These are phyloP conservation scores for Malassezia psittaci DNA, from an alignment of 1,284 basidiomycete genomes.

Conservation along the genomic window DNA sequence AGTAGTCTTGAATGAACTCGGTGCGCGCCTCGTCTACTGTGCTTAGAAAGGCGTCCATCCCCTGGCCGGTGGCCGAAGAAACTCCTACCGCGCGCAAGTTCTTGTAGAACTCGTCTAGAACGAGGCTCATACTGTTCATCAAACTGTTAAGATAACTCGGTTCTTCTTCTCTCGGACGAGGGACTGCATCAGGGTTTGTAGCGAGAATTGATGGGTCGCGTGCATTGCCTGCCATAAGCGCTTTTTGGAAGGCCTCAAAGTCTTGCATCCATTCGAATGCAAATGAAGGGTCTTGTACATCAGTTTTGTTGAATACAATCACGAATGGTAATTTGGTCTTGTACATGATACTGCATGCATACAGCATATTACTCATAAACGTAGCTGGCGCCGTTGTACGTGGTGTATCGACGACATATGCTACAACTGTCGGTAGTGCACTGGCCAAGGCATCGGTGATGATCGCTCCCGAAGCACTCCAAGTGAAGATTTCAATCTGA, in stretches of 20 bases:
- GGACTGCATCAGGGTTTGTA: not conserved
- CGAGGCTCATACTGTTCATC: constrained; percentile 98
- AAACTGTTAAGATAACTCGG: constrained; percentile 96
- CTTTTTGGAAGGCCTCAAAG: constrained; percentile 64
- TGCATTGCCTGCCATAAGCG: constrained; percentile 48
- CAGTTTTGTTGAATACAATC: constrained; percentile 97
- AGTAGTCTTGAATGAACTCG: constrained; percentile 81
- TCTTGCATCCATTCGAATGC: constrained; percentile 97
- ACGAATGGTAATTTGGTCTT: constrained; percentile 96
- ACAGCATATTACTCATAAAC: constrained; percentile 99
- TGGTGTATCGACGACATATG: constrained; percentile 95
- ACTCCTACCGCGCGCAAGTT: constrained; percentile 89
- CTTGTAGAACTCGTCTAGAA: constrained; percentile 97
- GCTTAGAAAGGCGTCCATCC: constrained; percentile 78
- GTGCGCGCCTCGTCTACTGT: constrained; percentile 75
- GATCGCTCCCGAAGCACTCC: constrained; percentile 96
- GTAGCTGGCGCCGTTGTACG: constrained; percentile 88
- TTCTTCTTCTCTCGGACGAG: constrained; percentile 56
- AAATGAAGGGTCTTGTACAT: constrained; percentile 77
- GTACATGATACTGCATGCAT: constrained; percentile 97
- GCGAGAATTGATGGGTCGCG: constrained; percentile 50
- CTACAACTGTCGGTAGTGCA: constrained; percentile 82
- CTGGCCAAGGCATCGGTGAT: constrained; percentile 96
- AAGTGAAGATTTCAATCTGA: constrained; percentile 99
- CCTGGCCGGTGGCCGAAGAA: constrained; percentile 85